Percentiles rank a stretch among this genome's conserved stretches.
These are phyloP conservation scores for Boletus smithii DNA, from an alignment of 1,284 basidiomycete genomes.

Conservation along the genomic window DNA sequence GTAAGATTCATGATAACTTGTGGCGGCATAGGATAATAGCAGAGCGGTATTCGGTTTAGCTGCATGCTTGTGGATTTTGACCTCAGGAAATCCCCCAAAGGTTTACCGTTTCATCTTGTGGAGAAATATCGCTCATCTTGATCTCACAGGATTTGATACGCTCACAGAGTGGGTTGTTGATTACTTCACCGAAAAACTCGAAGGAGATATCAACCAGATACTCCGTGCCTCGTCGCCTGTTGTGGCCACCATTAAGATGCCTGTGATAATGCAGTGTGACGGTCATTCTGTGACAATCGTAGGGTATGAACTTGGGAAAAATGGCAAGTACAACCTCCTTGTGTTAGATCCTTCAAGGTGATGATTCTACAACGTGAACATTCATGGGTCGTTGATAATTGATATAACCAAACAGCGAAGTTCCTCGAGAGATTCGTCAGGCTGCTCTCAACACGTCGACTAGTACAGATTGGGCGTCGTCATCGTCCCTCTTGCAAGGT, in stretches of 20 bases:
- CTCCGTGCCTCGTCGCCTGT: conserved; percentile 50
- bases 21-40: background rate
- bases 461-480: conserved; percentile 1
- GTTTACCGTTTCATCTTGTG: conserved; percentile 28
- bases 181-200: conserved; percentile 53
- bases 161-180: conserved; percentile 64
- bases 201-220: conserved; percentile 44
- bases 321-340: conserved; percentile 60
- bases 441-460: conserved; percentile 30
- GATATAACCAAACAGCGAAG: conserved; percentile 18
- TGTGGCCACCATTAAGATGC: conserved; percentile 60
- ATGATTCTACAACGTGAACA: background rate
- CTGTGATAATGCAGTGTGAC: conserved; percentile 74
- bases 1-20: conserved; percentile 41
- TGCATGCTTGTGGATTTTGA: conserved; percentile 64
- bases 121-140: background rate
- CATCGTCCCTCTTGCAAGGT: conserved; percentile 6
- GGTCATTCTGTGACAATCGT: conserved; percentile 85
- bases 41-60: conserved; percentile 35
- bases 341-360: conserved; percentile 79
- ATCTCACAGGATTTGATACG: conserved; percentile 30
- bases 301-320: conserved; percentile 68
- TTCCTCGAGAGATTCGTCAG: conserved; percentile 29
- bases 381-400: conserved; percentile 4
- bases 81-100: conserved; percentile 37